Conservation (phyloP, 2,329 filamentous ascomycete species). For the Arthrobotrys entomopaga region DNA sequence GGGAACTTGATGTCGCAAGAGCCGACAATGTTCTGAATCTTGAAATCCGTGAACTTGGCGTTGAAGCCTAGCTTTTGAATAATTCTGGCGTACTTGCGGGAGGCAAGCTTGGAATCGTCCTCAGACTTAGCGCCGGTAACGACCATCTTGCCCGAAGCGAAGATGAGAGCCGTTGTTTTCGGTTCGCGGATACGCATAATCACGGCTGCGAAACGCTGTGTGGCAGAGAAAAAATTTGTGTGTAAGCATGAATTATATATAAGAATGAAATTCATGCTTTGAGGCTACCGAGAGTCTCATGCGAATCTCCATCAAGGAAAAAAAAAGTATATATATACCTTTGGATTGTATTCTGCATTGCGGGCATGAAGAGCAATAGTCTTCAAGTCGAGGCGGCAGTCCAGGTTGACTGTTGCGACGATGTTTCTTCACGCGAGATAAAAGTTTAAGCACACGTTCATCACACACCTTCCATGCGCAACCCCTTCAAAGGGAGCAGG, state of each 20-base stretch:
- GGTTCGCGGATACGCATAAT: slow-evolving; percentile 99
- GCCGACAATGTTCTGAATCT: slow-evolving; percentile 99
- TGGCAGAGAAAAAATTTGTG: slow-evolving; percentile 56
- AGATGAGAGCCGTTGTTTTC: slow-evolving; percentile 97
- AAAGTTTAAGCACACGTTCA: slow-evolving; percentile 65
- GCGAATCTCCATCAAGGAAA: slow-evolving; percentile 59
- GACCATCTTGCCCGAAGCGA: slow-evolving; percentile 99
- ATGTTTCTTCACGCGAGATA: slow-evolving; percentile 80
- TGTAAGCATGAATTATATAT: slow-evolving; percentile 60
- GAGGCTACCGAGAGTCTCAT: slow-evolving; percentile 56
- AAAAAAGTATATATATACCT: slow-evolving; percentile 74
- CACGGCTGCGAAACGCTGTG: slow-evolving; percentile 94
- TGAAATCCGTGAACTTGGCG: slow-evolving; percentile 99
- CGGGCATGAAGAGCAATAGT: slow-evolving; percentile 97
- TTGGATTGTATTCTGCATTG: slow-evolving; percentile 98
- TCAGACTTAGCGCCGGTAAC: slow-evolving; percentile 98
- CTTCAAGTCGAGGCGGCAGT: slow-evolving; percentile 97
- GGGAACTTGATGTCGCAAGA: slow-evolving; percentile 99
- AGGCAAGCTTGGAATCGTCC: slow-evolving; percentile 96
- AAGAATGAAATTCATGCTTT: slow-evolving; percentile 54
- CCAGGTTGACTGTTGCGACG: slow-evolving; percentile 97
- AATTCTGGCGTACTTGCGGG: slow-evolving; percentile 96
- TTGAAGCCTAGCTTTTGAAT: slow-evolving; percentile 99
- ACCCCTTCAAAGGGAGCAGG: slow-evolving; percentile 59
- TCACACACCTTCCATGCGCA: slow-evolving; percentile 49